Evolutionary conservation across 2,329 filamentous ascomycete species (phyloP).

Genomic region (Penicillium thymicola): DNA sequence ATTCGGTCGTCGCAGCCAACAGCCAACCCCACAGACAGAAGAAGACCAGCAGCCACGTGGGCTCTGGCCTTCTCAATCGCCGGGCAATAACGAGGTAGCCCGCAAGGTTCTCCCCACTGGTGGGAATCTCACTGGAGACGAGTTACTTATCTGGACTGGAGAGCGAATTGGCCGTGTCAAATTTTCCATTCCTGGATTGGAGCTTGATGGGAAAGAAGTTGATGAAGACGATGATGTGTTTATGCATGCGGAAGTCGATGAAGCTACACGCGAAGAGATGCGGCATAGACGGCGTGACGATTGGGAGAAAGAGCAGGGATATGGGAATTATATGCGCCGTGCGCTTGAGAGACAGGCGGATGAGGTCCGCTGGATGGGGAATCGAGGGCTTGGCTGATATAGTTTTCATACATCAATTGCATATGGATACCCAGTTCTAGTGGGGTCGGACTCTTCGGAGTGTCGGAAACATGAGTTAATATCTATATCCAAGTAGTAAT

Average conservation of each 20-base stretch:
- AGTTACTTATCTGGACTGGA: slow-evolving; percentile 83
- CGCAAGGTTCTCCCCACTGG: slow-evolving; percentile 71
- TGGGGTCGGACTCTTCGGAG: too few relatives aligned
- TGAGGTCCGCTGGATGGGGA: slow-evolving; percentile 70
- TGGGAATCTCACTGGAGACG: slow-evolving; percentile 51
- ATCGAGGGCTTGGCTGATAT: slow-evolving; percentile 28
- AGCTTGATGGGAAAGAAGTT: slow-evolving; percentile 37
- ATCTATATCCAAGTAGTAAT: neutral
- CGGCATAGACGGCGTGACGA: slow-evolving; percentile 33
- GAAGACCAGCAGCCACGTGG: slow-evolving; percentile 50
- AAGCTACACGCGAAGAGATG: slow-evolving; percentile 28
- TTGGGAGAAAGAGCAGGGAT: slow-evolving; percentile 48
- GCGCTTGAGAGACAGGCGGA: slow-evolving; percentile 75
- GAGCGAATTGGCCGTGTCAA: slow-evolving; percentile 72
- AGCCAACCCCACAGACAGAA: slow-evolving; percentile 15
- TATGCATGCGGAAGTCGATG: slow-evolving; percentile 29
- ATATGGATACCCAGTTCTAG: neutral
- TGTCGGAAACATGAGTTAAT: neutral
- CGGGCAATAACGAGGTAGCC: slow-evolving; percentile 62
- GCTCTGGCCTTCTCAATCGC: slow-evolving; percentile 49
- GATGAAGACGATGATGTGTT: slow-evolving; percentile 37
- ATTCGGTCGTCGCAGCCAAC: slow-evolving; percentile 12
- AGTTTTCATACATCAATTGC: neutral
- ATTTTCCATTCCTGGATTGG: slow-evolving; percentile 52
- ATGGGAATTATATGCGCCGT: slow-evolving; percentile 68